Evolutionary conservation across 2,329 filamentous ascomycete species (phyloP).

Genomic region (Fusarium sp.): DNA sequence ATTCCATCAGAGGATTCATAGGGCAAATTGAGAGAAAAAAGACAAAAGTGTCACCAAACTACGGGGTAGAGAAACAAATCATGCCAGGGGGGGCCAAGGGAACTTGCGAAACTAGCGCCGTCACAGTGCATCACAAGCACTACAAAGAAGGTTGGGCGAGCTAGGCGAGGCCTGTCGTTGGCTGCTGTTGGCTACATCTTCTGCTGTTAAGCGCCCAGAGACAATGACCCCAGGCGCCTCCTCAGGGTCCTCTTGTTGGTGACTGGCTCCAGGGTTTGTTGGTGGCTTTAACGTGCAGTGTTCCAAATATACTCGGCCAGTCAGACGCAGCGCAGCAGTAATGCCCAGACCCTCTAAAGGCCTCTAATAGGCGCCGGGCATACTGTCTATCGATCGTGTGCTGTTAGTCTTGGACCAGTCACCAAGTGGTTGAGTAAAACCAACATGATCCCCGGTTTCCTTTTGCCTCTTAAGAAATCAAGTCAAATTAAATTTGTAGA

Average conservation of each 20-base stretch:
- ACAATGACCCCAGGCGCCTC: conserved; percentile 23
- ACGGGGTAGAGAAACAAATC: conserved; percentile 11
- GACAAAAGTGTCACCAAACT: conserved; percentile 1
- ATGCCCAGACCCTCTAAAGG: conserved; percentile 43
- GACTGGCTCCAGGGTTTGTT: conserved; percentile 18
- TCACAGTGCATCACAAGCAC: conserved; percentile 45
- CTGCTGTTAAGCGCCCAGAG: conserved; percentile 45
- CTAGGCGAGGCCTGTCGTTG: conserved; percentile 41
- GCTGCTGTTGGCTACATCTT: conserved; percentile 40
- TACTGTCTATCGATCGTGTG: background rate
- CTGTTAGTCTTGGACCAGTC: background rate
- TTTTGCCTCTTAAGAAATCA: conserved; percentile 1
- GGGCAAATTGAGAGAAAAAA: background rate
- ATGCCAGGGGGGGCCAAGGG: conserved; percentile 11
- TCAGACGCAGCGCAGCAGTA: conserved; percentile 30
- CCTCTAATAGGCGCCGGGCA: conserved; percentile 46
- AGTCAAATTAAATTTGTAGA: too few species aligned
- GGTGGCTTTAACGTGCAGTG: conserved; percentile 38
- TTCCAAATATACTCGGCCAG: conserved; percentile 50
- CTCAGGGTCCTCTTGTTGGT: conserved; percentile 20
- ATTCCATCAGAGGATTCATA: background rate
- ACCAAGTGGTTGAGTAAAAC: conserved; percentile 20
- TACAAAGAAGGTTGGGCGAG: background rate
- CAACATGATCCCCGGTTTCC: conserved; percentile 24
- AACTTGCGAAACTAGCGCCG: conserved; percentile 41